A percentile compares a stretch with the other conserved stretches of the same genome.
phyloP scores from a whole-genome alignment of 257 asterid species.

The Penstemon davidsonii region DNA sequence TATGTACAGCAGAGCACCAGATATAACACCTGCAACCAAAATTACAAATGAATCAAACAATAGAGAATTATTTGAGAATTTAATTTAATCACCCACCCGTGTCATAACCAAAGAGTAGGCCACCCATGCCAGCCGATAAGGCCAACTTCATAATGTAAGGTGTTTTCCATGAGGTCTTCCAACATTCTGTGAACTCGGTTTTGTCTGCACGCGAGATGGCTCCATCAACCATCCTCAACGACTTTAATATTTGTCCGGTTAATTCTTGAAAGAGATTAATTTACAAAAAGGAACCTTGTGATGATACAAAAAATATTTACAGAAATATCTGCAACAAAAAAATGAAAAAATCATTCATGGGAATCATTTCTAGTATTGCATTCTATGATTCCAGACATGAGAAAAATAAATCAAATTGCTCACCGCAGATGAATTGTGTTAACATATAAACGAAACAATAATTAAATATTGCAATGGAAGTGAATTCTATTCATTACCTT shows the following conservation, averaged over 20 bases:
- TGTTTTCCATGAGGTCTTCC: conserved; percentile 41
- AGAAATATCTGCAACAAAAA: not conserved
- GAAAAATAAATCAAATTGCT: too few species aligned
- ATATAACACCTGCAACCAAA: conserved; percentile 37
- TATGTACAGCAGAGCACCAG: conserved; percentile 48
- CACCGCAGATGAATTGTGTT: too few species aligned
- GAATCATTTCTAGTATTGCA: too few species aligned
- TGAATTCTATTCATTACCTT: too few species aligned
- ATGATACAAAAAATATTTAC: not conserved
- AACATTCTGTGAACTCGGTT: conserved; percentile 46
- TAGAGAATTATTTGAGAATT: not conserved
- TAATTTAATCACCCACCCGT: conserved; percentile 23
- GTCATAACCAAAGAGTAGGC: conserved; percentile 47
- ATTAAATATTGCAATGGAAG: too few species aligned
- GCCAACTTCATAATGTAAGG: conserved; percentile 48
- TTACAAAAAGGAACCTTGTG: not conserved
- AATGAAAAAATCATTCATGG: not conserved
- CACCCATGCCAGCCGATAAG: conserved; percentile 49
- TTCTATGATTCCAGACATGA: too few species aligned
- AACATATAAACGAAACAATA: too few species aligned
- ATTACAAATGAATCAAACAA: not conserved
- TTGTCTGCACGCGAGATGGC: conserved; percentile 30
- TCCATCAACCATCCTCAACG: conserved; percentile 33
- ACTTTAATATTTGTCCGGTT: not conserved
- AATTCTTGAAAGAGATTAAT: not conserved